Evolutionary conservation across 2,329 filamentous ascomycete species (phyloP).

Genomic region (Colletotrichum simmondsii): DNA sequence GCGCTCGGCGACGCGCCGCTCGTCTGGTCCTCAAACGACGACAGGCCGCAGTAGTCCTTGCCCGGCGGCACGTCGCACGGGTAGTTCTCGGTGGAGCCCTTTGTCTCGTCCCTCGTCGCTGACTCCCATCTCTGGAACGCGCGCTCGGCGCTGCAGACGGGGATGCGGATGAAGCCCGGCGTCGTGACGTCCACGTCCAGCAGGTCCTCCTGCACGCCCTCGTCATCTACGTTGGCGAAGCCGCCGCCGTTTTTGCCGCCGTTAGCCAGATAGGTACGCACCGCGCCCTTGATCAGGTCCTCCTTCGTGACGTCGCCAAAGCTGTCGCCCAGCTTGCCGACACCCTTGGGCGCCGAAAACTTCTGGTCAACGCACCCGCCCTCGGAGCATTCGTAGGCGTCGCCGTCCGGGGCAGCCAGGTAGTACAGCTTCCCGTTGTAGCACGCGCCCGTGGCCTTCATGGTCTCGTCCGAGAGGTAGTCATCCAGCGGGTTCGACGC

Average conservation of each 20-base stretch:
- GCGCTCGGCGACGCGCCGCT: constrained; percentile 46
- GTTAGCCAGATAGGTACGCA: constrained; percentile 43
- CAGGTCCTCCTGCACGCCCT: constrained; percentile 35
- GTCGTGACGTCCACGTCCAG: constrained; percentile 43
- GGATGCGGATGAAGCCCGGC: constrained; percentile 48
- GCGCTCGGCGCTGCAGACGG: constrained; percentile 48
- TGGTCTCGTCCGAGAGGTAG: constrained; percentile 39
- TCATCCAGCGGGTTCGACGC: constrained; percentile 34
- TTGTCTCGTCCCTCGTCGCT: constrained; percentile 31
- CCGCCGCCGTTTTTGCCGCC: neutral
- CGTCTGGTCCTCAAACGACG: constrained; percentile 46
- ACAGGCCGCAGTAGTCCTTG: constrained; percentile 41
- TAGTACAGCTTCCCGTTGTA: constrained; percentile 43
- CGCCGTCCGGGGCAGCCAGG: constrained; percentile 42
- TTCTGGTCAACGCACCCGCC: constrained; percentile 34
- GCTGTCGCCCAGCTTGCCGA: constrained; percentile 39
- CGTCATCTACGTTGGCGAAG: constrained; percentile 42
- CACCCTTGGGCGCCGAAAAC: constrained; percentile 43
- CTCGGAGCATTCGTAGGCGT: constrained; percentile 32
- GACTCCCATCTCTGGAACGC: constrained; percentile 47
- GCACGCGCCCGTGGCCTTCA: constrained; percentile 40
- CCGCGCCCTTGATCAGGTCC: constrained; percentile 38
- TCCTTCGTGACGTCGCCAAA: constrained; percentile 41
- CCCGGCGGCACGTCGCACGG: constrained; percentile 46
- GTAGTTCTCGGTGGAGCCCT: constrained; percentile 40